Conservation (phyloP, 2,329 filamentous ascomycete genomes). For the Ceratocystis cubensis region DNA sequence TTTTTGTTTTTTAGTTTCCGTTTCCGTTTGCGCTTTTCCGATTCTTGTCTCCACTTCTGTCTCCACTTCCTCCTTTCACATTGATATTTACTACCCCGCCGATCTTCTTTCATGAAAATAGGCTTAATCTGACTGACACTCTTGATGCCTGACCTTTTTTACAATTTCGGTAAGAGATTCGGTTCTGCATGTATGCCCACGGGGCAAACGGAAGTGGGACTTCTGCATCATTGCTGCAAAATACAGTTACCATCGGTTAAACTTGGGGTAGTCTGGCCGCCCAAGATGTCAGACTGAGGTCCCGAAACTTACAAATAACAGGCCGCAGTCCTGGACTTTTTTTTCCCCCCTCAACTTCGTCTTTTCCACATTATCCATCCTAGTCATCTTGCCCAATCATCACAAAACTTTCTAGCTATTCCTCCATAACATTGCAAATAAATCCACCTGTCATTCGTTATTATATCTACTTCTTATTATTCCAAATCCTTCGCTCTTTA, state of each 20-base stretch:
- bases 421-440: too few relatives aligned
- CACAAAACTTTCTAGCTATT: too few relatives aligned
- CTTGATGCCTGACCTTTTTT: too few relatives aligned
- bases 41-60: too few relatives aligned
- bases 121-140: too few relatives aligned
- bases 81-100: too few relatives aligned
- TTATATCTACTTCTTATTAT: not conserved
- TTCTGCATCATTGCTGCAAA: not conserved
- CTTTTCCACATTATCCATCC: not conserved
- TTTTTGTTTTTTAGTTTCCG: too few relatives aligned
- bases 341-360: not conserved
- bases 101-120: too few relatives aligned
- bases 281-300: not conserved
- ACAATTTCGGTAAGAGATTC: not conserved
- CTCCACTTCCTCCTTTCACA: too few relatives aligned
- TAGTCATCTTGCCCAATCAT: too few relatives aligned
- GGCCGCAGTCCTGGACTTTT: not conserved
- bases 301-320: not conserved
- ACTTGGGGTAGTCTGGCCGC: not conserved
- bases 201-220: not conserved
- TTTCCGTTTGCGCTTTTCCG: too few relatives aligned
- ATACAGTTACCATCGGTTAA: not conserved
- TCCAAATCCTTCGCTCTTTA: not conserved
- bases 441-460: not conserved
- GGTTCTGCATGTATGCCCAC: not conserved